Base-by-base conservation (phyloP, 2,329 filamentous ascomycete genomes). In the Trichophyton simii region DNA sequence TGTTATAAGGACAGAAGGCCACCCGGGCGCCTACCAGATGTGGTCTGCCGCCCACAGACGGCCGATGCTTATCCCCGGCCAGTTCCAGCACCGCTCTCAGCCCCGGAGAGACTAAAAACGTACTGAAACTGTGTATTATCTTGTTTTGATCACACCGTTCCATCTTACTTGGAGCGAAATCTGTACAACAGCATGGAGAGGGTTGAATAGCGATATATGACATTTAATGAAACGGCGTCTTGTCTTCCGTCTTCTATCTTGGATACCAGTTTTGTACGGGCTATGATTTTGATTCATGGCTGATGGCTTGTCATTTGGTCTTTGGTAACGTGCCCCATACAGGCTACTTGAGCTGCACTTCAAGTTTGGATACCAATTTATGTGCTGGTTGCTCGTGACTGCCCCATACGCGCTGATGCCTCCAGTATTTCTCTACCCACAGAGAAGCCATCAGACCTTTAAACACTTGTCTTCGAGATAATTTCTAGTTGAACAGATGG, bases 1-100 rank as follows among this genome's bases (percentile, higher is more conserved):
- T 68, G 91, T 95, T 52, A 96, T 99, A 70, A 88, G 94, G 72
- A 91, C 90, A 63, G 94, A 99, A 69, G 85, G 89, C 66, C 89
- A 89, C 50, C 85, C 87, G 42, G 86, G 88, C 69, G 80, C 87
- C 63, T 81, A 85, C 67, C 83, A 91, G 72, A 84, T 88, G 62
- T 96, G 92, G 77, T 82, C 84, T 67, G 83, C 84, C 72, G 85
- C 88, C 58, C 85, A 87, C 67, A 81, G 87, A 68, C 83, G 84
- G 65, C 89, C 91, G 25, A 84, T 92, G 69, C 84, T 95, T 66
- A 75, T 84, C 68, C 80, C 80, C 38, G 72, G 77, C 64, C 73
- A 78, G 64, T 72, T 70, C 64, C 73, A 78, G 64, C 72, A 70
- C 62, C 59, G 48, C 8, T n/a, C 22, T 7, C 28, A 28, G 20